Evolutionary conservation across 2,329 filamentous ascomycete species (phyloP).

Genomic region (Capronia coronata): DNA sequence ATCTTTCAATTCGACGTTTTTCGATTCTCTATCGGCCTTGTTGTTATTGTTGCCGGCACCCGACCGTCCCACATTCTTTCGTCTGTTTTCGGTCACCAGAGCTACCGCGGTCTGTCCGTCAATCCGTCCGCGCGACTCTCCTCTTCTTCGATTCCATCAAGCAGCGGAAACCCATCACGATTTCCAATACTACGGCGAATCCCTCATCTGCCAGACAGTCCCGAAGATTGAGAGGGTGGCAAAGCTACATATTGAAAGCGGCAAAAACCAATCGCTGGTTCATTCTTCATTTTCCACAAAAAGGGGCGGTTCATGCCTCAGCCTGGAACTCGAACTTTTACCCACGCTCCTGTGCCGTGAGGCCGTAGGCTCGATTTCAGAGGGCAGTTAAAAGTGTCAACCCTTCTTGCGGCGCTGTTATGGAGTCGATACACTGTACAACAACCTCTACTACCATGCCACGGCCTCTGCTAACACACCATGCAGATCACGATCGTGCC

Average conservation of each 20-base stretch:
- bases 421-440: conserved; percentile 11
- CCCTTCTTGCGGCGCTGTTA: conserved; percentile 1
- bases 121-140: conserved; percentile 6
- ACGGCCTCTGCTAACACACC: background rate
- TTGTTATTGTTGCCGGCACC: conserved; percentile 1
- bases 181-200: background rate
- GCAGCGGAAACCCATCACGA: background rate
- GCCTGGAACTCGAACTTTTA: background rate
- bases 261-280: too few relatives aligned
- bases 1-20: conserved; percentile 11
- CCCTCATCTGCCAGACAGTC: too few relatives aligned
- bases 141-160: background rate
- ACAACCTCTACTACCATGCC: background rate
- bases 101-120: conserved; percentile 6
- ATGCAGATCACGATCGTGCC: conserved; percentile 29
- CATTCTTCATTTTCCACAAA: too few relatives aligned
- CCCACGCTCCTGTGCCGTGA: background rate
- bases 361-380: background rate
- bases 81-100: conserved; percentile 16
- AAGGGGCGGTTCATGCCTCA: background rate
- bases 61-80: conserved; percentile 20
- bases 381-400: background rate
- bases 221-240: too few relatives aligned
- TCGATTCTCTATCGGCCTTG: background rate
- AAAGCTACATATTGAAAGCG: too few relatives aligned